Base-by-base conservation (phyloP, 306 rosid species). In the Malus orientalis region DNA sequence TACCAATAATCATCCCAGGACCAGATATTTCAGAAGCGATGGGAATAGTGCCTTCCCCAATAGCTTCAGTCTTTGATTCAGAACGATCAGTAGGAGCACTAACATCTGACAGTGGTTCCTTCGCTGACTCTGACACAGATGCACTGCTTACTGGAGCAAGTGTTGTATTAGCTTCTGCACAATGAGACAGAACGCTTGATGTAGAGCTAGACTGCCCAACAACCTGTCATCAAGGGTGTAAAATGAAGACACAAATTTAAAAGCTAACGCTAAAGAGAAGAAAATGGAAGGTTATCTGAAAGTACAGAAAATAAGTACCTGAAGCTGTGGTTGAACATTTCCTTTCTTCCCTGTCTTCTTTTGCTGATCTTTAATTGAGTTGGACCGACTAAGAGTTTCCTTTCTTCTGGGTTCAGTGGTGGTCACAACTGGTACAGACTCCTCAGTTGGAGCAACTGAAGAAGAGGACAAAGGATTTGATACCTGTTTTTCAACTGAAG, bases 331-430 rank as follows among this genome's bases (percentile, higher is more conserved):
- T 78, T 85, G 93, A 57, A 44, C n/a, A 69, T 16, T 38, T 49
- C 85, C 96, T 85, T 86, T 85, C 85, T 81, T 89, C 76, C 76
- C 85, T 30, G 81, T 25, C 74, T 87, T 85, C 75, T 84, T 93
- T 76, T 84, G 88, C 78, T 86, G 84, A 76, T 96, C 97, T 78
- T 85, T 87, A 59, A 85, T 73, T 69, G 91, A 86, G 86, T 87
- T 87, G 13, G 97, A 87, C 77, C 82, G 85, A 19, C 82, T 80
- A 75, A 89, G 80, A 36, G 84, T 78, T 79, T 92, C 97, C 73
- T 76, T 80, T 65, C 51, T 75, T 65, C 83, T 87, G 57, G 82
- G 80, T 76, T 92, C 93, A 81, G 75, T 79, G 76, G 58, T 72
- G 42, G 78, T 59, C 69, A 75, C 78, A 84, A 64, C 82, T 25